Base-by-base conservation (phyloP, 108 stramenopile species). In the Nitzschia inconspicua region DNA sequence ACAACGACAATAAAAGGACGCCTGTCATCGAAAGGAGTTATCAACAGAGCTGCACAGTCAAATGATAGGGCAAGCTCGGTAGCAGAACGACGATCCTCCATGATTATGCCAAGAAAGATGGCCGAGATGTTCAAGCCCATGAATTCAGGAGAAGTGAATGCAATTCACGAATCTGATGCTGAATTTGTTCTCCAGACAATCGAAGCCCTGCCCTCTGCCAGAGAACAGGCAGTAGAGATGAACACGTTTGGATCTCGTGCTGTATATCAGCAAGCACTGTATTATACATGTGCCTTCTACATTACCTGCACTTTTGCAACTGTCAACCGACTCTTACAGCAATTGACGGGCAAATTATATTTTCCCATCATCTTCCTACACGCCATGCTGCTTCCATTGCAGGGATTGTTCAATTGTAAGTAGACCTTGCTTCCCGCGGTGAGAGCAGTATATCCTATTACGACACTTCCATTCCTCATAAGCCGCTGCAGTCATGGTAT, bases 371-470 rank as follows among this genome's bases (percentile, higher is more conserved):
- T 46, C 1, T 44, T 65, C 8, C 37, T 65, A n/a, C 64, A 65
- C 27, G 20, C 14, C 1, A 24, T 55, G 22, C 9, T 39, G 14
- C 31, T 55, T 43, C 64, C 64, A 20, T 31, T 55, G 13, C 53
- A 54, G 44, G 64, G 64, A 9, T 55, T 65, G 31, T 65, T 55
- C 2, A 65, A 54, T 31, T n/a, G n/a, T n/a, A n/a, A n/a, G n/a
- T n/a, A n/a, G n/a, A n/a, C n/a, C n/a, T n/a, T n/a, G n/a, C n/a
- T n/a, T n/a, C n/a, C n/a, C n/a, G n/a, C n/a, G n/a, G n/a, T n/a
- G n/a, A n/a, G n/a, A n/a, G n/a, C n/a, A n/a, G n/a, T n/a, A n/a
- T n/a, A n/a, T n/a, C n/a, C n/a, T n/a, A n/a, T n/a, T n/a, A n/a
- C n/a, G n/a, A n/a, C n/a, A n/a, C n/a, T n/a, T n/a, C n/a, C n/a